A percentile compares a stretch with the other conserved stretches of the same genome.
These are phyloP conservation scores for Trametes cingulata DNA, from an alignment of 768 basidiomycete species.

Conservation along the genomic window DNA sequence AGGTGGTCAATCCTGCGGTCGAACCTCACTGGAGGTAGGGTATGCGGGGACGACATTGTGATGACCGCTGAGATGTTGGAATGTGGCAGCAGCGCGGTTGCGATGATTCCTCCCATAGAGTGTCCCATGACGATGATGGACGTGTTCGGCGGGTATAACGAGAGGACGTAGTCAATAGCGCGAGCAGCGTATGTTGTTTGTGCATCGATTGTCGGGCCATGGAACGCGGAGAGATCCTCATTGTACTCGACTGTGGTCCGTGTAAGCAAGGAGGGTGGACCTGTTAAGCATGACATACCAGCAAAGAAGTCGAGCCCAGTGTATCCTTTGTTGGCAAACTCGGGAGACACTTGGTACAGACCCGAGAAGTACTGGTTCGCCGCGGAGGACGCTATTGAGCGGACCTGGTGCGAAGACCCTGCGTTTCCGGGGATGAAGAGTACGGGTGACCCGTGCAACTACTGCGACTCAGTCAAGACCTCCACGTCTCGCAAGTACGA, in stretches of 20 bases:
- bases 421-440: constrained; percentile 98
- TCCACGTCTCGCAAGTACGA: constrained; percentile 1
- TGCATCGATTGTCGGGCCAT: constrained; percentile 82
- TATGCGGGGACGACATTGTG: constrained; percentile 96
- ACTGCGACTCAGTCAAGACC: constrained; percentile 22
- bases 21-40: constrained; percentile 84
- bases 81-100: constrained; percentile 73
- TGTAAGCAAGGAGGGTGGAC: not conserved
- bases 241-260: constrained; percentile 83
- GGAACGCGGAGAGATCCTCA: constrained; percentile 95
- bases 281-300: constrained; percentile 42
- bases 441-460: constrained; percentile 70
- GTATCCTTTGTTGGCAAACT: constrained; percentile 48
- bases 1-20: constrained; percentile 78
- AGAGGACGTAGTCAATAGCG: constrained; percentile 77
- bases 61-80: constrained; percentile 71
- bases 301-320: constrained; percentile 84
- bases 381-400: constrained; percentile 93
- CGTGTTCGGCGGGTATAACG: constrained; percentile 64
- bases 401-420: constrained; percentile 89
- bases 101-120: constrained; percentile 97
- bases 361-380: constrained; percentile 73
- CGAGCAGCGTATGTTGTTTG: constrained; percentile 74
- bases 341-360: constrained; percentile 55
- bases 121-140: constrained; percentile 83